Conservation (phyloP, 768 basidiomycete genomes). For the Pleurotus djamor region DNA sequence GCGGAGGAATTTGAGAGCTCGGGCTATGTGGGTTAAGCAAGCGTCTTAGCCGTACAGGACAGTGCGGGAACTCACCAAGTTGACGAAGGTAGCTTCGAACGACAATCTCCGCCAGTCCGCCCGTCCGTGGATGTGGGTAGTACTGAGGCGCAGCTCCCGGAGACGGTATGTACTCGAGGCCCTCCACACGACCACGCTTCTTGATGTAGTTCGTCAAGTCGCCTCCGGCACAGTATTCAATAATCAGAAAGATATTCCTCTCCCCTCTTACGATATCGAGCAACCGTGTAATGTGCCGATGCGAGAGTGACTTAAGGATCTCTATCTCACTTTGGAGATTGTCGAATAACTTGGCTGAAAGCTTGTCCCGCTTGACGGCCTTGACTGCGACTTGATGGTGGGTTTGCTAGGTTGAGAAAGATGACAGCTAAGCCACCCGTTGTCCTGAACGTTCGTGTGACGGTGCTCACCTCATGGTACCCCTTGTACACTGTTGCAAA, state of each 20-base stretch:
- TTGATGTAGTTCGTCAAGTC: constrained; percentile 97
- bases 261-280: constrained; percentile 88
- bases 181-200: constrained; percentile 92
- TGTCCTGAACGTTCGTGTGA: too few species aligned
- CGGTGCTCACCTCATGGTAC: constrained; percentile 74
- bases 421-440: background rate
- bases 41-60: background rate
- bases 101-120: constrained; percentile 88
- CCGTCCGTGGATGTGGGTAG: constrained; percentile 88
- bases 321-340: constrained; percentile 98
- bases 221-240: constrained; percentile 96
- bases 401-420: constrained; percentile 52
- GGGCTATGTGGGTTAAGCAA: constrained; percentile 48
- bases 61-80: constrained; percentile 52
- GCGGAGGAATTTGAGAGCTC: constrained; percentile 91
- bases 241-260: constrained; percentile 87
- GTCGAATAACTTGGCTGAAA: constrained; percentile 91
- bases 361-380: constrained; percentile 83
- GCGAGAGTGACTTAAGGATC: constrained; percentile 90
- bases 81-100: constrained; percentile 93
- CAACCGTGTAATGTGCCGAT: constrained; percentile 90
- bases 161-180: constrained; percentile 76
- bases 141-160: constrained; percentile 73
- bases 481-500: constrained; percentile 97
- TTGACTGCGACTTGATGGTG: constrained; percentile 88